Percentiles rank a stretch among this genome's conserved stretches.
Evolutionary conservation across 2,329 filamentous ascomycete species (phyloP).

Genomic region (Bretziella fagacearum): DNA sequence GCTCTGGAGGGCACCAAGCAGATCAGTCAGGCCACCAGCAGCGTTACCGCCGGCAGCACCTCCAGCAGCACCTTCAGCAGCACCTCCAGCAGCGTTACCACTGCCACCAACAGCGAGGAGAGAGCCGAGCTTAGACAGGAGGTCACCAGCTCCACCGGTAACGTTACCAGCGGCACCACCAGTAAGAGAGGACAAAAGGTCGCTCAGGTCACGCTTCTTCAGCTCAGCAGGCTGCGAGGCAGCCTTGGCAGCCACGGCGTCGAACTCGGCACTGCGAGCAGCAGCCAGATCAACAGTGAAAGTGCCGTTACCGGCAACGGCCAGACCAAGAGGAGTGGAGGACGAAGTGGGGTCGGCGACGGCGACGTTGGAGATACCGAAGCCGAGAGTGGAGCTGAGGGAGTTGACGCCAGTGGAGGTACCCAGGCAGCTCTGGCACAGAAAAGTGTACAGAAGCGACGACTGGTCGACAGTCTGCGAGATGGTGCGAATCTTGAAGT

Average conservation of each 20-base stretch:
- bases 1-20: not conserved
- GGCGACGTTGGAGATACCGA: constrained; percentile 20
- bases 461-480: constrained; percentile 27
- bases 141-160: not conserved
- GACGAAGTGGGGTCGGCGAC: constrained; percentile 16
- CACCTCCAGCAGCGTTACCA: not conserved
- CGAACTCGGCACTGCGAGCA: constrained; percentile 17
- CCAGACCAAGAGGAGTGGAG: constrained; percentile 16
- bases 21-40: not conserved
- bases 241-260: constrained; percentile 16
- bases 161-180: not conserved
- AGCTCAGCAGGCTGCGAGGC: constrained; percentile 1
- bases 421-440: constrained; percentile 25
- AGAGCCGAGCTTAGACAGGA: constrained; percentile 2
- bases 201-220: not conserved
- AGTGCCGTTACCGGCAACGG: constrained; percentile 17
- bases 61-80: not conserved
- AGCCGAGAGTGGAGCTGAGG: constrained; percentile 22
- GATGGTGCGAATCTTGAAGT: constrained; percentile 26
- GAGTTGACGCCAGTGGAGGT: constrained; percentile 19
- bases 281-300: constrained; percentile 16
- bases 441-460: constrained; percentile 29
- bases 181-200: not conserved
- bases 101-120: not conserved
- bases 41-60: not conserved